Evolutionary conservation across 441 rosid genomes (phyloP).

Genomic region (Brassica hybrid): DNA sequence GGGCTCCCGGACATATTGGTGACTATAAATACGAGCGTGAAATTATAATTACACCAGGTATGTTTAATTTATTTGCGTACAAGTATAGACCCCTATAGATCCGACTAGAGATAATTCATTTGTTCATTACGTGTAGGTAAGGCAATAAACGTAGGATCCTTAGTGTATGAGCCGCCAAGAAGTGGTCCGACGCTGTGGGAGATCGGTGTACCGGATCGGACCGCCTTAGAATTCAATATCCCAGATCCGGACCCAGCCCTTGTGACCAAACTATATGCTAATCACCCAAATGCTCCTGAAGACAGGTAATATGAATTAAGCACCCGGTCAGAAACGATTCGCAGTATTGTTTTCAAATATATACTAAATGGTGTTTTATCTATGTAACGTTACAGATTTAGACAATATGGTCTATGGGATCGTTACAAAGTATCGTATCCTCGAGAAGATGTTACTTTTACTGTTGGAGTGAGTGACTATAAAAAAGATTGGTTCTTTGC

Average conservation of each 20-base stretch:
- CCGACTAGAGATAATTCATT: background rate
- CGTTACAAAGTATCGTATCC: conserved; percentile 56
- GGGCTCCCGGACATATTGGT: conserved; percentile 67
- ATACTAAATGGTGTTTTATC: conserved; percentile 8
- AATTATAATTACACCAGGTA: conserved; percentile 54
- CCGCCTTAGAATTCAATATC: conserved; percentile 63
- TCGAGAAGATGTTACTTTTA: conserved; percentile 45
- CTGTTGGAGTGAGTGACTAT: conserved; percentile 43
- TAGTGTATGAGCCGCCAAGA: conserved; percentile 59
- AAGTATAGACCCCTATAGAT: background rate
- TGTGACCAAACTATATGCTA: conserved; percentile 38
- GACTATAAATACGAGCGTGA: conserved; percentile 46
- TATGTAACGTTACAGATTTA: conserved; percentile 44
- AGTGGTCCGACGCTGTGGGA: conserved; percentile 73
- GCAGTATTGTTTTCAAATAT: background rate
- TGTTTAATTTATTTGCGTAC: background rate
- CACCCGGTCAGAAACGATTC: background rate
- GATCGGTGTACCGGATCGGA: conserved; percentile 69
- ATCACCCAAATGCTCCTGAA: conserved; percentile 19
- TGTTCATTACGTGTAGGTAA: conserved; percentile 40
- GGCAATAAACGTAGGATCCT: conserved; percentile 42
- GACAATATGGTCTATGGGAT: conserved; percentile 72
- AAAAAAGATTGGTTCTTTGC: conserved; percentile 64
- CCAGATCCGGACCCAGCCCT: conserved; percentile 58
- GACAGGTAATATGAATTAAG: conserved; percentile 40